These are phyloP conservation scores for Microthyrium microscopicum DNA, from an alignment of 2,329 filamentous ascomycete species.

Conservation along the genomic window DNA sequence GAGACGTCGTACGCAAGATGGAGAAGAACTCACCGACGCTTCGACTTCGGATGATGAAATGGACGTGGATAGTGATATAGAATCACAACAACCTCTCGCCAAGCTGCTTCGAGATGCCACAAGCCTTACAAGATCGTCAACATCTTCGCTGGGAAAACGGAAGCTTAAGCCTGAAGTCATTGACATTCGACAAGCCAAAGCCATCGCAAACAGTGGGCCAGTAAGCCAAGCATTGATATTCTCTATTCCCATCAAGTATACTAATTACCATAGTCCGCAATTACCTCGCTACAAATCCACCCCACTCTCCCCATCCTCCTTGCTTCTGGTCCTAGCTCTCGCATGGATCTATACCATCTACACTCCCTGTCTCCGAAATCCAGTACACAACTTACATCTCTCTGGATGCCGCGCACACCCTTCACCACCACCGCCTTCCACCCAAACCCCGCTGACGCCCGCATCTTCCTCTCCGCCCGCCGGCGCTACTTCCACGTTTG, in stretches of 20 bases:
- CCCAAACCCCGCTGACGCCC: slow-evolving; percentile 47
- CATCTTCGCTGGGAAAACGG: slow-evolving; percentile 31
- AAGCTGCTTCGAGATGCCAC: slow-evolving; percentile 39
- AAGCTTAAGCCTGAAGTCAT: slow-evolving; percentile 75
- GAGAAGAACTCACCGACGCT: slow-evolving; percentile 9
- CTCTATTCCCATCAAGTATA: background rate
- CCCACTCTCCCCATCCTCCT: slow-evolving; percentile 75
- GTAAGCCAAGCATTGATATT: slow-evolving; percentile 26
- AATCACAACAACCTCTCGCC: slow-evolving; percentile 10
- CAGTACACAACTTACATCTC: slow-evolving; percentile 77
- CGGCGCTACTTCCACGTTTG: slow-evolving; percentile 88
- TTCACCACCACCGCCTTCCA: slow-evolving; percentile 72
- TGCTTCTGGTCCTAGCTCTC: slow-evolving; percentile 71
- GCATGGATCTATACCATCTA: slow-evolving; percentile 79
- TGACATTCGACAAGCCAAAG: slow-evolving; percentile 76
- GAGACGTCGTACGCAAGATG: slow-evolving; percentile 25
- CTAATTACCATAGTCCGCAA: slow-evolving; percentile 37
- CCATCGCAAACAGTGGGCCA: slow-evolving; percentile 63
- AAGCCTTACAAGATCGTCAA: slow-evolving; percentile 39
- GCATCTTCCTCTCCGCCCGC: slow-evolving; percentile 76
- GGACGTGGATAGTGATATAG: slow-evolving; percentile 25
- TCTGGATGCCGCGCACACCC: slow-evolving; percentile 74
- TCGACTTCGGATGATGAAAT: slow-evolving; percentile 33
- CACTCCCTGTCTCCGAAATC: slow-evolving; percentile 60
- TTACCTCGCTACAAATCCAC: slow-evolving; percentile 79